A percentile compares a stretch with the other conserved stretches of the same genome.
These are phyloP conservation scores for Boletus rubescentipes DNA, from an alignment of 768 basidiomycete species.

Conservation along the genomic window DNA sequence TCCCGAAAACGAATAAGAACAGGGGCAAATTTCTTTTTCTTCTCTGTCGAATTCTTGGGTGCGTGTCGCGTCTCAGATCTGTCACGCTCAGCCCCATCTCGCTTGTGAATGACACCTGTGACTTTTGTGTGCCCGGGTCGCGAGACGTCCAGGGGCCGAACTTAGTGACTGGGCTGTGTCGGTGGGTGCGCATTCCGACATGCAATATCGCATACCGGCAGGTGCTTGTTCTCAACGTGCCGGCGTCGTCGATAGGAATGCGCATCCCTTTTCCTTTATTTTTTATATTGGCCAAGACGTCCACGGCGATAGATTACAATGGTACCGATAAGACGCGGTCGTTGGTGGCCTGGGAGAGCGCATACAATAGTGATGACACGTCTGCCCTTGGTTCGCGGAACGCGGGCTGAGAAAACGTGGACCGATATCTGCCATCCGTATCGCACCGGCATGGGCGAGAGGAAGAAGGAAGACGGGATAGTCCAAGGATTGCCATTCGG, in stretches of 20 bases:
- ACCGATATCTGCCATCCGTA: neutral
- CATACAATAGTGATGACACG: neutral
- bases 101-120: neutral
- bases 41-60: too few species aligned
- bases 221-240: neutral
- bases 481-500: neutral
- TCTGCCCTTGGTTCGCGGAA: slow-evolving; percentile 2
- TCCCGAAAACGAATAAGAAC: neutral
- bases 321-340: neutral
- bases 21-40: neutral
- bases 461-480: neutral
- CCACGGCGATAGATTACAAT: neutral
- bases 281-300: neutral
- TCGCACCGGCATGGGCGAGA: neutral
- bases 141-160: neutral
- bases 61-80: neutral
- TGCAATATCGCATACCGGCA: neutral
- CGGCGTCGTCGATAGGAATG: neutral
- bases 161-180: slow-evolving; percentile 6
- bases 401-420: slow-evolving; percentile 9
- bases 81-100: neutral
- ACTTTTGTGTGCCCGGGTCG: neutral
- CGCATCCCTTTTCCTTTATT: neutral
- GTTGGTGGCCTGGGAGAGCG: neutral
- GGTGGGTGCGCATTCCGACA: neutral